Percentiles rank a stretch among this genome's conserved stretches.
Evolutionary conservation across 2,329 filamentous ascomycete genomes (phyloP).

Genomic region (Gliomastix tumulicola): DNA sequence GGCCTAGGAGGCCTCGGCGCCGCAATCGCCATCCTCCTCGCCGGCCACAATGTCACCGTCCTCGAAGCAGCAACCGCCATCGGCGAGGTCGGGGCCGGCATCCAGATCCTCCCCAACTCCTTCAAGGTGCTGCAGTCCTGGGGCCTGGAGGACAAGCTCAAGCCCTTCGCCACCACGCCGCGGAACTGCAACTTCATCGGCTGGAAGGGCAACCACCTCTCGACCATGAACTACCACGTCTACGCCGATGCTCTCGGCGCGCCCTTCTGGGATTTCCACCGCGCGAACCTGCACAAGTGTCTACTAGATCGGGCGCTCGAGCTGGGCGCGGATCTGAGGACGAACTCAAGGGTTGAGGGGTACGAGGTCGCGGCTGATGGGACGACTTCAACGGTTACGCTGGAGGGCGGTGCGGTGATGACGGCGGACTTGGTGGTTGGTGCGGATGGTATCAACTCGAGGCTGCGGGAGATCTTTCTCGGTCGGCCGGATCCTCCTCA

Average conservation of each 20-base stretch:
- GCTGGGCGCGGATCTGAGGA: constrained; percentile 28
- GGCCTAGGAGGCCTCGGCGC: constrained; percentile 15
- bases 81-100: constrained; percentile 17
- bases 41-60: constrained; percentile 15
- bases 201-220: constrained; percentile 14
- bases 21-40: constrained; percentile 13
- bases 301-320: constrained; percentile 28
- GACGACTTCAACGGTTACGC: constrained; percentile 7
- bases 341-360: constrained; percentile 3
- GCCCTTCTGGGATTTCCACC: constrained; percentile 41
- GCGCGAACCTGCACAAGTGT: constrained; percentile 37
- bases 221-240: constrained; percentile 13
- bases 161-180: constrained; percentile 11
- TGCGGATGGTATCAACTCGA: constrained; percentile 31
- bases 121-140: constrained; percentile 12
- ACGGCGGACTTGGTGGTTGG: constrained; percentile 36
- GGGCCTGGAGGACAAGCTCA: constrained; percentile 11
- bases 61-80: constrained; percentile 13
- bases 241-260: constrained; percentile 11
- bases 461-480: constrained; percentile 32
- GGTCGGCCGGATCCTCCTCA: constrained; percentile 33
- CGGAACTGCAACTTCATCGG: constrained; percentile 15
- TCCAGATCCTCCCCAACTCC: constrained; percentile 16
- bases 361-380: constrained; percentile 4
- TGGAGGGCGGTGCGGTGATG: constrained; percentile 22